These are phyloP conservation scores for Sporormia fimetaria DNA, from an alignment of 495 filamentous ascomycete species.

Conservation along the genomic window DNA sequence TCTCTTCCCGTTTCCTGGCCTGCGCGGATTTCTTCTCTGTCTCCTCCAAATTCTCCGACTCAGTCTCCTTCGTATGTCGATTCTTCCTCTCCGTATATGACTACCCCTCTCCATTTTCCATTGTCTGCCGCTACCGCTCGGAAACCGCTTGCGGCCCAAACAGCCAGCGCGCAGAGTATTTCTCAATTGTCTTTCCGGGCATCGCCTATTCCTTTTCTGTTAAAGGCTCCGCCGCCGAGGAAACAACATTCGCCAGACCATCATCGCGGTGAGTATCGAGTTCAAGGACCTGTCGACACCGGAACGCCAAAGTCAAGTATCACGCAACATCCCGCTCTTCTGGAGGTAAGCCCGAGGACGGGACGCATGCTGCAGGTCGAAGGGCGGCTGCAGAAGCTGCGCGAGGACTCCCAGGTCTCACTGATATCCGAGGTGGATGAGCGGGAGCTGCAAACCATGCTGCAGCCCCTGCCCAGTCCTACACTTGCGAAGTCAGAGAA, in stretches of 20 bases:
- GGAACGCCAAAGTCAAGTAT: not conserved
- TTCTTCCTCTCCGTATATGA: conserved; percentile 35
- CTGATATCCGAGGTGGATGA: conserved; percentile 24
- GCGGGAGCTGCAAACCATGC: conserved; percentile 30
- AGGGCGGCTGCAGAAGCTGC: conserved; percentile 8
- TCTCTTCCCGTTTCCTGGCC: conserved; percentile 25
- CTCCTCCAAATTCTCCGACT: conserved; percentile 16
- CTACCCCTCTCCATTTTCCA: conserved; percentile 30
- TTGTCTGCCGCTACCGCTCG: conserved; percentile 12
- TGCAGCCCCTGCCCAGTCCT: conserved; percentile 36
- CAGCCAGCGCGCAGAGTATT: conserved; percentile 26
- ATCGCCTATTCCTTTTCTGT: conserved; percentile 38
- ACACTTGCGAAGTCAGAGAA: conserved; percentile 14
- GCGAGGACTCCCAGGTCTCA: conserved; percentile 16
- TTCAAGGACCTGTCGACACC: conserved; percentile 1
- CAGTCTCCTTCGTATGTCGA: conserved; percentile 5
- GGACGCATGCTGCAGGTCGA: conserved; percentile 7
- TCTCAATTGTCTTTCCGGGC: conserved; percentile 46
- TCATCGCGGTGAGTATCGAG: conserved; percentile 53
- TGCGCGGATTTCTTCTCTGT: conserved; percentile 26
- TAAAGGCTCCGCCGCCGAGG: conserved; percentile 18
- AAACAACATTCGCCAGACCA: conserved; percentile 30
- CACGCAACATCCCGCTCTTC: not conserved
- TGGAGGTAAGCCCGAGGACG: conserved; percentile 5
- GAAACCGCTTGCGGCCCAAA: conserved; percentile 11